Evolutionary conservation across 345 rosid species (phyloP).

Genomic region (Gossypium rotundifolium): DNA sequence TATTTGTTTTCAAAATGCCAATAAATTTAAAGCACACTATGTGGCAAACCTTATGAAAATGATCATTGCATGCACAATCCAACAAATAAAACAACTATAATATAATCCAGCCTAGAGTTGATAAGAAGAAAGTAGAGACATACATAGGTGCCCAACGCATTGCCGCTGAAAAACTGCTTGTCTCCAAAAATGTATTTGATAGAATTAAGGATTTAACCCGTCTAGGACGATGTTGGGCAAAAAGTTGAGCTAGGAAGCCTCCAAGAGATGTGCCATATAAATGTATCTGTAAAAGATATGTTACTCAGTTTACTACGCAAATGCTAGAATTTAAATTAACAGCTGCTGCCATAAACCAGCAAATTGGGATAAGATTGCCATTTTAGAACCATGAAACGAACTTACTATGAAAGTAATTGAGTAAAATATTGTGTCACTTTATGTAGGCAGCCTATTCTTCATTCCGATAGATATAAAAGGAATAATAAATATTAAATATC

Average conservation of each 20-base stretch:
- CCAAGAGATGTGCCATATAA: conserved; percentile 97
- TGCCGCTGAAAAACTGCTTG: conserved; percentile 72
- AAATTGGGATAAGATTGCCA: background rate
- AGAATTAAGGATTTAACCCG: conserved; percentile 86
- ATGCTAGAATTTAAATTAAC: background rate
- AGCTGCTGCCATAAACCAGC: background rate
- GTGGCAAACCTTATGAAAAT: background rate
- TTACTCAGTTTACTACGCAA: conserved; percentile 15
- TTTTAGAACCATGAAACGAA: background rate
- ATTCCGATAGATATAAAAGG: background rate
- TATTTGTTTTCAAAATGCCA: background rate
- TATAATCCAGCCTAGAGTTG: background rate
- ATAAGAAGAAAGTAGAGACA: conserved; percentile 25
- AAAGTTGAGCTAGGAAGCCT: conserved; percentile 95
- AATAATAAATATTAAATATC: background rate
- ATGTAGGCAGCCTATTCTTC: background rate
- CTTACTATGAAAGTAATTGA: too few relatives aligned
- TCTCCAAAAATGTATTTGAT: conserved; percentile 92
- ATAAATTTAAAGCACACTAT: background rate
- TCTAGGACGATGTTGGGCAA: conserved; percentile 97
- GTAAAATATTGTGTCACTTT: background rate
- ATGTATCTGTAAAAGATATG: conserved; percentile 55
- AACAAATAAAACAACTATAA: conserved; percentile 1
- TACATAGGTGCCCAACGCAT: conserved; percentile 99
- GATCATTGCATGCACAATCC: background rate